A percentile compares a stretch with the other conserved stretches of the same genome.
Conservation (phyloP, 2,329 filamentous ascomycete genomes). For the Paracoccidioides lutzii region DNA sequence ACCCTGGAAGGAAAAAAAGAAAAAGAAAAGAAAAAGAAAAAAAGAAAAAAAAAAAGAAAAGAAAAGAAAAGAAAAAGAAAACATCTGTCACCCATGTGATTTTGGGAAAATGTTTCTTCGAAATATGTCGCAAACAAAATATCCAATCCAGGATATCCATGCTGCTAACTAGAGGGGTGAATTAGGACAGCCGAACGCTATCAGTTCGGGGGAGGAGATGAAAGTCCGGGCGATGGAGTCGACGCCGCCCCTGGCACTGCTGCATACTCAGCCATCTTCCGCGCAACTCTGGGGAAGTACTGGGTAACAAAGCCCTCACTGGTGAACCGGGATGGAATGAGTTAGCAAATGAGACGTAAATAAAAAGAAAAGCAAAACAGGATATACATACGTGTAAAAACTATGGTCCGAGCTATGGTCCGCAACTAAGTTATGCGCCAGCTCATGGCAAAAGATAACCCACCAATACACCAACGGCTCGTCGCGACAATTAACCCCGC, state of each 20-base stretch:
- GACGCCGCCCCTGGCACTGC: not conserved
- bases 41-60: too few species aligned
- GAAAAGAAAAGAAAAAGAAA: too few species aligned
- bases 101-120: too few species aligned
- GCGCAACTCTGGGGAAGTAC: slow-evolving; percentile 60
- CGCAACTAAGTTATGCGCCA: slow-evolving; percentile 82
- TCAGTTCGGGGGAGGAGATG: not conserved
- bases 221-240: not conserved
- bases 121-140: too few species aligned
- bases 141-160: not conserved
- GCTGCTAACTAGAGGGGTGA: not conserved
- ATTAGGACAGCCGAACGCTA: not conserved
- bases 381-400: slow-evolving; percentile 49
- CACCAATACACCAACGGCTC: slow-evolving; percentile 82
- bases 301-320: slow-evolving; percentile 66
- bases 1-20: too few species aligned
- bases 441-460: slow-evolving; percentile 87
- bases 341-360: not conserved
- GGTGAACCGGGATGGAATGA: not conserved
- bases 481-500: slow-evolving; percentile 32
- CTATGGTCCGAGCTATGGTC: slow-evolving; percentile 68
- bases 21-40: too few species aligned
- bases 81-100: too few species aligned
- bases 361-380: not conserved
- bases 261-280: slow-evolving; percentile 31